Base-by-base conservation (phyloP, 768 basidiomycete species). In the Lactifluus volemus region DNA sequence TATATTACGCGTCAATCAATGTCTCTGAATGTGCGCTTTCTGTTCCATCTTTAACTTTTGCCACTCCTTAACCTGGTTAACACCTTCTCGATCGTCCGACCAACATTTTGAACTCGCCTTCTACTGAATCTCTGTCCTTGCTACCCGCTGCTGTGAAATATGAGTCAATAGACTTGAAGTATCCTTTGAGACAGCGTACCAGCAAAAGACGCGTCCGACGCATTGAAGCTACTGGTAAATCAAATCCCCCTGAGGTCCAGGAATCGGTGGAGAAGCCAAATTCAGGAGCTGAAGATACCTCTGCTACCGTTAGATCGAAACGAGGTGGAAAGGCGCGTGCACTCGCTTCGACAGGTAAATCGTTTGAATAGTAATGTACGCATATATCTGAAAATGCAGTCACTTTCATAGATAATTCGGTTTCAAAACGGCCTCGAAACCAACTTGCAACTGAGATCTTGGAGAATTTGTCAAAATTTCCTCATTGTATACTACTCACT, bases 401-500 rank as follows among this genome's bases (percentile, higher is more conserved):
- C n/a, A 11, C 45, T 44, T 53, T 14, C 4, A 29, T 49, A 64
- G 63, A 64, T 39, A 45, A 6, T 17, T 15, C 21, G 17, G 7
- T 44, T 49, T 30, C 25, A 45, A 42, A 25, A 30, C 65, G 39
- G 36, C 65, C 65, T 36, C 65, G 65, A n/a, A 83, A 78, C 29
- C 73, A 78, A 50, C 79, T 96, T 21, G 87, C 91, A 3, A 77
- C 70, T 48, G 86, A 85, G 65, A 86, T 98, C 36, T 77, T 82
- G 63, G 72, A 80, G 29, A 92, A 97, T 68, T 77, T 89, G 19
- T 74, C 77, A 44, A 81, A 75, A 50, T 97, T 92, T 69, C 89
- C 95, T 21, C 89, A 94, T 67, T 95, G 93, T 69, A 79, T 97
- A 32, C 77, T 98, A 29, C 79, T 98, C 17, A 98, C 94, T 8